Evolutionary conservation across 139 green algal genomes (phyloP), one percentile per base, ranked within the genome.

Genomic region (Chlamydomonas eustigma): DNA sequence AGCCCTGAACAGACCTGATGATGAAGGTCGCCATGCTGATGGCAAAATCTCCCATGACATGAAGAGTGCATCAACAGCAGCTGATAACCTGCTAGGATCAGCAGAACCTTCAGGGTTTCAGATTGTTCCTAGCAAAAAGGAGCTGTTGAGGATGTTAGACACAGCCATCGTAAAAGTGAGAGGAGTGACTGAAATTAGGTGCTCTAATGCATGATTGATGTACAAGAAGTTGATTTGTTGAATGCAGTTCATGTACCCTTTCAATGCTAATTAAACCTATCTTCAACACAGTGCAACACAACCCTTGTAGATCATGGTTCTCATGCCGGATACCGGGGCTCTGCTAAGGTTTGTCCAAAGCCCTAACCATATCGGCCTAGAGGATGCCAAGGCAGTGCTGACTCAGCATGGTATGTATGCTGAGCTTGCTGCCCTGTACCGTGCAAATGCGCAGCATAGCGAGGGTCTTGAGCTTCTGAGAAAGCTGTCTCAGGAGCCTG

Each of bases 361-460:
- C 8, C 68, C 68, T 38, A 74, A 74, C 68, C 5, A 74, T 38
- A 63, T 74, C 68, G 68, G 37, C 37, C 4, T 74, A 4, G 36
- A 2, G 4, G 68, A 74, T 4, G 68, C 65, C 33, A 31, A 50
- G 5, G 18, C 24, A 6, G 34, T 44, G 65, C 65, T 72, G 18
- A 72, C 18, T 72, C 65, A 44, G 28, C 65, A 72, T 24, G 89
- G 92, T 22, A 83, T 87, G 31, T 97, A 94, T 78, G 87, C 88
- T 34, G 93, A 97, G 86, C 88, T 97, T 51, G 88, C 93, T 22
- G 87, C 88, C 12, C 73, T 97, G 76, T 95, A 93, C 78, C 65
- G 34, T 12, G 83, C 71, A 35, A 73, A 84, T 38, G 78, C 83
- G 3, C 33, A 65, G 28, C 86, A 91, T 73, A 74, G 71, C 38